phyloP scores from a whole-genome alignment of 2,329 filamentous ascomycete species.

The Colletotrichum somersetense region DNA sequence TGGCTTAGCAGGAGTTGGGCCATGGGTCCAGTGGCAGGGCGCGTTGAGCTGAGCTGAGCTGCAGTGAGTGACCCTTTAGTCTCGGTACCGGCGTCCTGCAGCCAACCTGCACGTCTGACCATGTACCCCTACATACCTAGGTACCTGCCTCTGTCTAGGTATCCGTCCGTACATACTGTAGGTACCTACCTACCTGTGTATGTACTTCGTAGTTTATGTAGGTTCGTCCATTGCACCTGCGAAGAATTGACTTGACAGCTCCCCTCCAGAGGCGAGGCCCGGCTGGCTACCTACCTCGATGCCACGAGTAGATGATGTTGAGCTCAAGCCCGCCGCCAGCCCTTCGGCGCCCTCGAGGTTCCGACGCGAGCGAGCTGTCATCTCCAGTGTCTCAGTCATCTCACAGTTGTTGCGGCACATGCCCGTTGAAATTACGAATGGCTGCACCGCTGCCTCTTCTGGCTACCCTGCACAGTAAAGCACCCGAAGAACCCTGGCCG shows the following conservation, averaged over 20 bases:
- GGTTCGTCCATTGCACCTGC: background rate
- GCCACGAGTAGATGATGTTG: background rate
- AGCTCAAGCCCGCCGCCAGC: background rate
- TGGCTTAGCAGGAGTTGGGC: background rate
- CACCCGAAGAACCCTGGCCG: conserved; percentile 24
- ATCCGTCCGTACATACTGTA: too few relatives aligned
- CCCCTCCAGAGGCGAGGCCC: background rate
- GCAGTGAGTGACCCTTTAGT: background rate
- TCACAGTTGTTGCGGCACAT: conserved; percentile 32
- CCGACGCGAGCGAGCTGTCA: background rate
- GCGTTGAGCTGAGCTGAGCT: background rate
- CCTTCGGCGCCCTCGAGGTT: background rate
- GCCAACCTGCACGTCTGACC: background rate
- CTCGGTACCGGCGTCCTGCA: background rate
- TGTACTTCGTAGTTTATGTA: too few relatives aligned
- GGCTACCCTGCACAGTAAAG: conserved; percentile 21
- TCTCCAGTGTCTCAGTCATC: conserved; percentile 35
- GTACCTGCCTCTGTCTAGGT: background rate
- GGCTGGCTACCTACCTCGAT: background rate
- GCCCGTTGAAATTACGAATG: conserved; percentile 38
- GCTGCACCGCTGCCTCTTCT: conserved; percentile 25
- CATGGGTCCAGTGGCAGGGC: conserved; percentile 2
- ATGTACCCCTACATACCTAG: background rate
- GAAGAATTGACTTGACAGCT: background rate
- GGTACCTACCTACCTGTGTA: background rate